phyloP scores from a whole-genome alignment of 2,329 filamentous ascomycete species.

The Plenodomus biglobosus region DNA sequence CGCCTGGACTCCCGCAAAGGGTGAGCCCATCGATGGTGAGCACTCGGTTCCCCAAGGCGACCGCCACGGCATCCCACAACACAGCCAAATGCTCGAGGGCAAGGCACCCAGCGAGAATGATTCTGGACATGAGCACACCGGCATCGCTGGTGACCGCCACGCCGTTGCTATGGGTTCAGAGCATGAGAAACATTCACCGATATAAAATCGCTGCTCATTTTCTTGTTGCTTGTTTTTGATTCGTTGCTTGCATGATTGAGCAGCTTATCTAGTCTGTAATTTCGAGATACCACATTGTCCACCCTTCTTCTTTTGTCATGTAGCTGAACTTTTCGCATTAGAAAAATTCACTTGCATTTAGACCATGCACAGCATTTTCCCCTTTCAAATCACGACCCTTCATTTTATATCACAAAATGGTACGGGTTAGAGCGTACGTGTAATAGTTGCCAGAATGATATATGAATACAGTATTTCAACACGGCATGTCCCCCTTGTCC shows the following conservation, averaged over 20 bases:
- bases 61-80: constrained; percentile 70
- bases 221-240: constrained; percentile 10
- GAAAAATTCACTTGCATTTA: too few species aligned
- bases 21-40: constrained; percentile 62
- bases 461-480: too few species aligned
- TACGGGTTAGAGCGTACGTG: too few species aligned
- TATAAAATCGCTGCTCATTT: constrained; percentile 5
- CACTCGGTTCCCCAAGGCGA: constrained; percentile 64
- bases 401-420: too few species aligned
- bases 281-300: constrained; percentile 37
- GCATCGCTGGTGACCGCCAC: constrained; percentile 56
- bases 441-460: too few species aligned
- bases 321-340: constrained; percentile 12
- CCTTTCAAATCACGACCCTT: too few species aligned
- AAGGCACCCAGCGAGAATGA: constrained; percentile 51
- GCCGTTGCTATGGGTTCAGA: constrained; percentile 50
- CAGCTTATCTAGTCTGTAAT: constrained; percentile 23
- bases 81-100: constrained; percentile 66
- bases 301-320: constrained; percentile 1
- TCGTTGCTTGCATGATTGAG: constrained; percentile 11
- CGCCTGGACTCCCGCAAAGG: constrained; percentile 78
- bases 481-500: too few species aligned
- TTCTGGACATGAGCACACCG: constrained; percentile 50
- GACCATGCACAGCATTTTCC: too few species aligned
- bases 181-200: constrained; percentile 36